Percentiles rank a stretch among this genome's conserved stretches.
Evolutionary conservation across 2,329 filamentous ascomycete species (phyloP).

Genomic region (Phaeosphaeriaceae sp.): DNA sequence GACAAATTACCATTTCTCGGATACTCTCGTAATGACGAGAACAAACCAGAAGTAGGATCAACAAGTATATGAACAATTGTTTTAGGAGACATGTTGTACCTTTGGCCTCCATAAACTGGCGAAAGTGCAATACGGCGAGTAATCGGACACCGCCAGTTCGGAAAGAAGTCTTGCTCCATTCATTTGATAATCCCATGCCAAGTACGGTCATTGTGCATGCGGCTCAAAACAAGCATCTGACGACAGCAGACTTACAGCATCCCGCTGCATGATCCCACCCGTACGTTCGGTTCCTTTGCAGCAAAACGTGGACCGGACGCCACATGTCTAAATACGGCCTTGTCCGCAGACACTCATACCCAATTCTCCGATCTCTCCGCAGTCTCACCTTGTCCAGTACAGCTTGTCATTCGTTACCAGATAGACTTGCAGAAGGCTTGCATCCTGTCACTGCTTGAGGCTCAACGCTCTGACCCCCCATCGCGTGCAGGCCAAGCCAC

Average conservation of each 20-base stretch:
- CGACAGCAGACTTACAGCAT: slow-evolving; percentile 40
- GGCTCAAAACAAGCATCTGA: slow-evolving; percentile 48
- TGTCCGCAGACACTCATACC: slow-evolving; percentile 19
- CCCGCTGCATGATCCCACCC: slow-evolving; percentile 25
- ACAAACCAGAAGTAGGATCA: slow-evolving; percentile 13
- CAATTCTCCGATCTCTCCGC: slow-evolving; percentile 26
- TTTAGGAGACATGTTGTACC: not conserved
- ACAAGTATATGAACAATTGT: slow-evolving; percentile 16
- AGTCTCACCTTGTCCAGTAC: slow-evolving; percentile 21
- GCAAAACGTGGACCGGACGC: slow-evolving; percentile 26
- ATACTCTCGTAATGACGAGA: slow-evolving; percentile 9
- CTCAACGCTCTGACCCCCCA: slow-evolving; percentile 28
- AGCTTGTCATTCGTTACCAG: slow-evolving; percentile 20
- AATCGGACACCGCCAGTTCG: slow-evolving; percentile 1
- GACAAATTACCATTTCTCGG: slow-evolving; percentile 21
- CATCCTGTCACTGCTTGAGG: slow-evolving; percentile 13
- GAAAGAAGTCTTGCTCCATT: slow-evolving; percentile 4
- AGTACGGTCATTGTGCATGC: slow-evolving; percentile 31
- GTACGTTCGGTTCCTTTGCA: slow-evolving; percentile 19
- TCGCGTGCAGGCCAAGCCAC: slow-evolving; percentile 24
- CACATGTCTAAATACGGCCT: slow-evolving; percentile 38
- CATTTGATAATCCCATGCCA: slow-evolving; percentile 7
- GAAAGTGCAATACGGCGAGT: not conserved
- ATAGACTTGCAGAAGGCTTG: slow-evolving; percentile 8
- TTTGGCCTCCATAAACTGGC: not conserved